Base-by-base conservation (phyloP, 2,329 filamentous ascomycete species). In the Aspergillus sp. region DNA sequence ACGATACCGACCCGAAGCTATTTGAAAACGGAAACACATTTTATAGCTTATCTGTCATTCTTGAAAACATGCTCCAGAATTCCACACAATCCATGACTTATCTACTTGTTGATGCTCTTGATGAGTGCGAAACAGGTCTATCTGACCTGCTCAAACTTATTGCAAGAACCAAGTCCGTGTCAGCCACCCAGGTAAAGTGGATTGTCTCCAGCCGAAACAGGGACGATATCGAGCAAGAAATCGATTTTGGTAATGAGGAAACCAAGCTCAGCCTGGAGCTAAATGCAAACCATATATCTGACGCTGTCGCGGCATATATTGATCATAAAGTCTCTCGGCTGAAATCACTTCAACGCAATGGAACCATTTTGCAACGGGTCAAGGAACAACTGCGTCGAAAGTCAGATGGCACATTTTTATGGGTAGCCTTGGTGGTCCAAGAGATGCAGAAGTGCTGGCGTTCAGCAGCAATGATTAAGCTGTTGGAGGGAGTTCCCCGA, bases 321-420 rank as follows among this genome's bases (percentile, higher is more conserved):
- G 7, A 36, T 13, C 12, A 54, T 17, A 54, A 32, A 50, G 26
- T 44, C 22, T 52, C 48, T 17, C n/a, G 20, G 7, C 43, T 41
- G 3, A 30, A 18, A 34, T 18, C 30, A 38, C 26, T 53, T 20
- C 8, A 18, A 30, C 3, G 8, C 11, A 39, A 57, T 13, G 11
- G n/a, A 39, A 20, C 22, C 17, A 15, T 42, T 6, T 18, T 38
- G 11, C 26, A 48, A 42, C 11, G 43, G 7, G 55, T 57, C 2
- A 34, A 48, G 50, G 13, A 36, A 13, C 3, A 48, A 6, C 24
- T 57, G 20, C 39, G 17, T 26, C 20, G n/a, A 30, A 57, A 54
- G 17, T 48, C 50, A 13, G 34, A 45, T 22, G 50, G 53, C 8
- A 55, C 45, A 15, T 57, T 57, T 34, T 30, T 57, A 24, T 57